Evolutionary conservation across 1,284 basidiomycete genomes (phyloP), one percentile per base, ranked within the genome.

Genomic region (Microbotryum intermedium): DNA sequence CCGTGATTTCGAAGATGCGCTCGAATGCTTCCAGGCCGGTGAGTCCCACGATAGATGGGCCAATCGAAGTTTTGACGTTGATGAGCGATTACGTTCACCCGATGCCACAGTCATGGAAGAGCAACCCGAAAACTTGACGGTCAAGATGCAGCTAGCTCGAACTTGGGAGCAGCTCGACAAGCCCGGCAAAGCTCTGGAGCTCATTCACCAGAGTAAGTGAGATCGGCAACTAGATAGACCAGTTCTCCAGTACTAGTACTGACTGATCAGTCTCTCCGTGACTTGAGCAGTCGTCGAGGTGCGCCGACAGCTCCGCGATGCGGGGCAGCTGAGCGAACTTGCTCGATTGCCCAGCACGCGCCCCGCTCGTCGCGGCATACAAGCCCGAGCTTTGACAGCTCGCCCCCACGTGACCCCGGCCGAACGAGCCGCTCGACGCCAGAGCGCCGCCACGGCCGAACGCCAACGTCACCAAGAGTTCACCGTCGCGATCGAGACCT

Each of bases 81-180:
- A n/a, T 25, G 6, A 25, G 29, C 28, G 7, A 43, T 58, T 46
- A 50, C 62, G 9, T 62, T 47, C 39, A 30, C 25, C 16, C 3
- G 26, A 34, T 16, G 11, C 50, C 59, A 3, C 66, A 88, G 91
- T 95, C 20, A 79, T 87, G 21, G 77, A 81, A 4, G 83, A 82
- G 1, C 85, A 90, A 71, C 84, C 87, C 0, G 79, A 81, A 4
- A 82, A 90, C 67, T 83, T 84, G 65, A 87, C 92, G 29, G 85
- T 85, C 8, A 89, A 89, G 73, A 85, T 92, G 81, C 86, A 87
- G 66, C 80, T 97, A 0, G 93, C 93, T 0, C 88, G 89, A 62
- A 83, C 93, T 21, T 89, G 90, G 64, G 94, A 97, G 73, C 74
- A 76, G 21, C 75, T 87, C 65, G 84, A 86, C 47, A 83, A 91